Percentiles rank a stretch among this genome's conserved stretches.
Evolutionary conservation across 805 yeast species (phyloP).

Genomic region (Zygosaccharomyces lentus): DNA sequence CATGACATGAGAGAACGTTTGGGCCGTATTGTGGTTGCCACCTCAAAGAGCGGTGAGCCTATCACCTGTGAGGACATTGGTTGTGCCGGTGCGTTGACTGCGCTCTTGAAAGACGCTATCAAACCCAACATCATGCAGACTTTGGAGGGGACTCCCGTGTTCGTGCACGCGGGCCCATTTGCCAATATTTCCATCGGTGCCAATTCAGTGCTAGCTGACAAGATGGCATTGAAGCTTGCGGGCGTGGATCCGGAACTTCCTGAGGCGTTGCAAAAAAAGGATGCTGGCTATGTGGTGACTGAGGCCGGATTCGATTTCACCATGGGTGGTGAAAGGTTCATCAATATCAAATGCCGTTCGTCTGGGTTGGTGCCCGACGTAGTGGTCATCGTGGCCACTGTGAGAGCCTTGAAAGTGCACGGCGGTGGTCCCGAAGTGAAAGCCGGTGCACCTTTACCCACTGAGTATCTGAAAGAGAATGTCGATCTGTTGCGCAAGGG

Average conservation of each 20-base stretch:
- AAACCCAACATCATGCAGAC: conserved; percentile 87
- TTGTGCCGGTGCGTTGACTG: conserved; percentile 82
- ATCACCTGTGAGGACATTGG: conserved; percentile 81
- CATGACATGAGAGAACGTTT: conserved; percentile 69
- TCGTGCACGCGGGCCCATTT: conserved; percentile 85
- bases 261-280: conserved; percentile 42
- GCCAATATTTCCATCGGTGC: conserved; percentile 88
- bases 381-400: conserved; percentile 78
- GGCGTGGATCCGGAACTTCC: conserved; percentile 53
- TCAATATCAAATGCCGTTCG: conserved; percentile 76
- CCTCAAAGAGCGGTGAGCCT: conserved; percentile 64
- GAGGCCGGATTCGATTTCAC: conserved; percentile 90
- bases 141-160: conserved; percentile 81
- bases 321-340: conserved; percentile 87
- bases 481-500: conserved; percentile 65
- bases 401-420: conserved; percentile 77
- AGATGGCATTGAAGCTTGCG: conserved; percentile 72
- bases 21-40: conserved; percentile 71
- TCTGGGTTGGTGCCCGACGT: conserved; percentile 76
- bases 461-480: conserved; percentile 68
- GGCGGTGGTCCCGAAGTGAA: conserved; percentile 89
- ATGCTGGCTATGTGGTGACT: conserved; percentile 74
- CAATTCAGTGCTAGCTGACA: conserved; percentile 76
- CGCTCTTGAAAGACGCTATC: conserved; percentile 73
- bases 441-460: conserved; percentile 76